These are phyloP conservation scores for Chaetomium globosum DNA, from an alignment of 2,329 filamentous ascomycete genomes.

Conservation along the genomic window DNA sequence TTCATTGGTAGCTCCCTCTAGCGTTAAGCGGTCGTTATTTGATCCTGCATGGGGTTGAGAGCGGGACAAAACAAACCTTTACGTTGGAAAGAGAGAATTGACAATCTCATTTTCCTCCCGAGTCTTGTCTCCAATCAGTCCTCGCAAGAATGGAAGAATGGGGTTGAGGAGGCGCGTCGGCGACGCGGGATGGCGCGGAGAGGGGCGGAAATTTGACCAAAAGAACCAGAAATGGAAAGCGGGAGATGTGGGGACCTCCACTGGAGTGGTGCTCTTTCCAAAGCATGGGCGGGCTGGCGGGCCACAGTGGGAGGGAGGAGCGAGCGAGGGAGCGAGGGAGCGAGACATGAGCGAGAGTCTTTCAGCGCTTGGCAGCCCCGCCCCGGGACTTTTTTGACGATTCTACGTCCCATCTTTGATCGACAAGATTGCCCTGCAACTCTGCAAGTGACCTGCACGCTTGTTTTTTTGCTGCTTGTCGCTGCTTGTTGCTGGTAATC, in stretches of 20 bases:
- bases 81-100: neutral
- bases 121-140: neutral
- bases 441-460: slow-evolving; percentile 10
- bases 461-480: neutral
- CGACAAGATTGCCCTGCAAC: slow-evolving; percentile 7
- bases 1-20: neutral
- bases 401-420: slow-evolving; percentile 5
- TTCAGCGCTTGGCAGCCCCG: slow-evolving; percentile 9
- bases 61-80: neutral
- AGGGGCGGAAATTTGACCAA: slow-evolving; percentile 17
- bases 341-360: no score
- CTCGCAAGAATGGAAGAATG: neutral
- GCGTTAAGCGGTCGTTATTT: neutral
- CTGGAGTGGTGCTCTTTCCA: neutral
- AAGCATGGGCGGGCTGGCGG: neutral
- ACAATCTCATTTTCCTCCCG: neutral
- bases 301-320: neutral
- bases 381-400: slow-evolving; percentile 4
- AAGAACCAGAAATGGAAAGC: neutral
- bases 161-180: slow-evolving; percentile 3
- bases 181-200: slow-evolving; percentile 21
- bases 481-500: neutral
- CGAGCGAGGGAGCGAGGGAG: neutral
- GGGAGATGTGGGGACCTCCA: slow-evolving; percentile 9
- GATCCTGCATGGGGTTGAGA: neutral